Evolutionary conservation across 1,139 yeast species (phyloP).

Genomic region (Hansenula sp.): DNA sequence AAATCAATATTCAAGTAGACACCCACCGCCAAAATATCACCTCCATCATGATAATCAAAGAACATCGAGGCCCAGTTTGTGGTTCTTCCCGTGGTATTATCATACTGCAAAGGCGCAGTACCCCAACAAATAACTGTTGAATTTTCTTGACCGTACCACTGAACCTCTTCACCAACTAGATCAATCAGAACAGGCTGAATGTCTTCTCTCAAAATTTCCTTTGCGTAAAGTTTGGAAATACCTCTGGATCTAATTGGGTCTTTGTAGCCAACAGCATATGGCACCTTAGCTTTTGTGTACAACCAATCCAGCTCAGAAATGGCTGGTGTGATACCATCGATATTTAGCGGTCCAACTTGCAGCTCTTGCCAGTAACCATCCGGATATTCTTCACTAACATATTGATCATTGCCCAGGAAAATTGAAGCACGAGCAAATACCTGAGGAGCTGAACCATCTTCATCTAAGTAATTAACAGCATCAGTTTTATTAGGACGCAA

Average conservation of each 20-base stretch:
- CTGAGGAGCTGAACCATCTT: constrained; percentile 16
- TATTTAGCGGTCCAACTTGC: constrained; percentile 23
- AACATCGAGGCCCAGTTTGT: constrained; percentile 17
- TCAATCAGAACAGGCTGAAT: constrained; percentile 5
- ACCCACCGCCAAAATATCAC: constrained; percentile 20
- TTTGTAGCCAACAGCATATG: constrained; percentile 18
- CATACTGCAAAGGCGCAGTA: constrained; percentile 20
- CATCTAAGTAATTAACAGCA: constrained; percentile 20
- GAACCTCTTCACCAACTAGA: constrained; percentile 12
- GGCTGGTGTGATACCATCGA: constrained; percentile 8
- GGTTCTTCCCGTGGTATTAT: constrained; percentile 12
- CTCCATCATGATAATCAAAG: constrained; percentile 17
- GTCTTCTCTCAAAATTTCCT: constrained; percentile 8
- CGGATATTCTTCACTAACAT: constrained; percentile 17
- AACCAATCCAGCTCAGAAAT: constrained; percentile 15
- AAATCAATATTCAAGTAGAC: constrained; percentile 17
- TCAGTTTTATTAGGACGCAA: constrained; percentile 24
- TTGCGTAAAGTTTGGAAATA: constrained; percentile 5
- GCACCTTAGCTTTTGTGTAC: constrained; percentile 17
- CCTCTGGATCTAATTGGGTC: constrained; percentile 12
- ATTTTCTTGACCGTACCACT: constrained; percentile 13
- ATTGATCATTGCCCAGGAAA: constrained; percentile 22
- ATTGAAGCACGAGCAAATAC: constrained; percentile 20
- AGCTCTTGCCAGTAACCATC: constrained; percentile 22
- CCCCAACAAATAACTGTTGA: constrained; percentile 20